Percentiles rank a stretch among this genome's conserved stretches.
Evolutionary conservation across 352 stramenopile genomes (phyloP).

Genomic region (Phytophthora sp.): DNA sequence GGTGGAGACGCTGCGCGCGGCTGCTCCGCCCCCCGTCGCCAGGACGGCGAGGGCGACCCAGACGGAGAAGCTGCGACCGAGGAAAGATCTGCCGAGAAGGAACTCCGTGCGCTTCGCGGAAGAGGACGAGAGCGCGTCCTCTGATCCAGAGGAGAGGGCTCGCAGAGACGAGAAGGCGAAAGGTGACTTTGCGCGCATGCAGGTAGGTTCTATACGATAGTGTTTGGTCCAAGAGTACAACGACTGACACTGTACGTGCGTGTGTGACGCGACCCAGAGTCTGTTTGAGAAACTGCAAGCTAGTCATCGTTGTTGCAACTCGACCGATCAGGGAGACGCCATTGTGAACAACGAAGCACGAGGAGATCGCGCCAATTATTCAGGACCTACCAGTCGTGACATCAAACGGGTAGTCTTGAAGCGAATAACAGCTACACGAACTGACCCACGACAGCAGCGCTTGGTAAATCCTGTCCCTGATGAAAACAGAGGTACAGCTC

Average conservation of each 20-base stretch:
- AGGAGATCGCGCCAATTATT: neutral
- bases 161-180: neutral
- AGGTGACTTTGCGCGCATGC: slow-evolving; percentile 16
- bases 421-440: slow-evolving; percentile 7
- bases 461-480: neutral
- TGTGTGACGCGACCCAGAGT: slow-evolving; percentile 25
- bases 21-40: neutral
- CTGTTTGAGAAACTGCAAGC: slow-evolving; percentile 40
- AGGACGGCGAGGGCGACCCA: slow-evolving; percentile 30
- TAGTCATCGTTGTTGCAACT: no score
- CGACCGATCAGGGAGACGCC: no score
- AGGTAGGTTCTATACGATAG: slow-evolving; percentile 11
- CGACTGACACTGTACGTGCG: slow-evolving; percentile 1
- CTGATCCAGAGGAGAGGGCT: neutral
- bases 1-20: slow-evolving; percentile 16
- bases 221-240: neutral
- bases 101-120: slow-evolving; percentile 20
- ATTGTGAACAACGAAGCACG: no score
- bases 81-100: neutral
- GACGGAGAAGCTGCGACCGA: slow-evolving; percentile 17
- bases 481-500: slow-evolving; percentile 11
- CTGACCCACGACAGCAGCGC: neutral
- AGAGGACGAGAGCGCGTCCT: neutral
- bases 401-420: slow-evolving; percentile 13
- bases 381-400: neutral